Conservation (phyloP, 495 filamentous ascomycete species). For the Niebla homalea region DNA sequence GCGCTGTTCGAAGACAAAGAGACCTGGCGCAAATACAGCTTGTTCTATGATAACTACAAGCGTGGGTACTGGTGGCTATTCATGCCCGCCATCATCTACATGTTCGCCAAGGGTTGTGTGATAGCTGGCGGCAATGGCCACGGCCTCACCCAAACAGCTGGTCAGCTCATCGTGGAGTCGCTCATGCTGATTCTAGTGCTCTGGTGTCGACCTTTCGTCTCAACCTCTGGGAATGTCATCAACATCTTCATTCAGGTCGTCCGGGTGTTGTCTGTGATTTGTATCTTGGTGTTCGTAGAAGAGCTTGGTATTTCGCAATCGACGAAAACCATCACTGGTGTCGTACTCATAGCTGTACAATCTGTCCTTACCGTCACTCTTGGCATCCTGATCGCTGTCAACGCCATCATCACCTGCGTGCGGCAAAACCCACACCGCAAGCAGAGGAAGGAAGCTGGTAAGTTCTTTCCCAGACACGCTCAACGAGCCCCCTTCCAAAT, state of each 20-base stretch:
- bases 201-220: conserved; percentile 77
- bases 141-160: conserved; percentile 65
- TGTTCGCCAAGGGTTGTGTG: conserved; percentile 78
- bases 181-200: conserved; percentile 56
- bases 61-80: conserved; percentile 95
- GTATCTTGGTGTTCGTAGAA: conserved; percentile 88
- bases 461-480: conserved; percentile 16
- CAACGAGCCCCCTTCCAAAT: background rate
- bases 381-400: conserved; percentile 81
- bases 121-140: conserved; percentile 81
- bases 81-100: conserved; percentile 80
- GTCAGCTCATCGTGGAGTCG: conserved; percentile 69
- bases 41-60: conserved; percentile 95
- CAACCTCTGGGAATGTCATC: conserved; percentile 77
- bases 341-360: conserved; percentile 82
- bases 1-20: conserved; percentile 77
- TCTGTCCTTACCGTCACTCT: conserved; percentile 69
- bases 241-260: conserved; percentile 89
- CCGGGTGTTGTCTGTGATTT: conserved; percentile 80
- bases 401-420: conserved; percentile 69
- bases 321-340: conserved; percentile 87
- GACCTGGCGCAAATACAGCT: conserved; percentile 86
- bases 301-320: conserved; percentile 82
- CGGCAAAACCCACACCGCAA: conserved; percentile 81
- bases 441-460: conserved; percentile 74